phyloP scores from a whole-genome alignment of 371 early-diverging fungal genomes.

The Saksenaea oblongispora region DNA sequence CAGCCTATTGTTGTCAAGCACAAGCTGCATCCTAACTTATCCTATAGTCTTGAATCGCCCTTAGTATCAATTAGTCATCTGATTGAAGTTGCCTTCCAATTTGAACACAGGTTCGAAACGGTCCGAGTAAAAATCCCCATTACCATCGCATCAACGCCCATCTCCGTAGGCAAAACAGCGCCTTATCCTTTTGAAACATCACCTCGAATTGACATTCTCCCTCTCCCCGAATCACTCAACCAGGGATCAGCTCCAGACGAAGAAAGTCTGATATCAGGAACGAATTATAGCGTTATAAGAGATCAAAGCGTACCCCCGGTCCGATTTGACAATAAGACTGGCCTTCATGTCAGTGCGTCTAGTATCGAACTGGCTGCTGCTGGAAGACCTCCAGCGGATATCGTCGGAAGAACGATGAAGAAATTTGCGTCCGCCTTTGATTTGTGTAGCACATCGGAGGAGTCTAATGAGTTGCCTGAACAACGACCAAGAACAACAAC shows the following conservation, averaged over 20 bases:
- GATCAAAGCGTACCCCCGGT: constrained; percentile 15
- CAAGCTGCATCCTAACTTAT: constrained; percentile 16
- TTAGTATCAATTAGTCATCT: constrained; percentile 26
- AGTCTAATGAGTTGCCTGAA: not conserved
- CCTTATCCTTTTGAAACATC: constrained; percentile 19
- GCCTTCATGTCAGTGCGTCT: not conserved
- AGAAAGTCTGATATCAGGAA: constrained; percentile 14
- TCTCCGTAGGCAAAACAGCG: not conserved
- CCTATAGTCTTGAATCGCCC: constrained; percentile 20
- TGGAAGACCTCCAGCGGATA: not conserved
- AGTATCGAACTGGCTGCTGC: constrained; percentile 5
- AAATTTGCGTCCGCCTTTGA: constrained; percentile 25
- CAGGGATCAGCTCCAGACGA: constrained; percentile 10
- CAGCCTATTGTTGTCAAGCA: constrained; percentile 28
- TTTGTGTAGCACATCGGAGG: constrained; percentile 8
- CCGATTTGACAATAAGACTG: constrained; percentile 2
- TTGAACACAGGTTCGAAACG: constrained; percentile 26
- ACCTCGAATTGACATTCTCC: not conserved
- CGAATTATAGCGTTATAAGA: constrained; percentile 16
- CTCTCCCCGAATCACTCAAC: not conserved
- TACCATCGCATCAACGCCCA: constrained; percentile 27
- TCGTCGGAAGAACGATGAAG: constrained; percentile 12
- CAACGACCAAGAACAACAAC: constrained; percentile 20
- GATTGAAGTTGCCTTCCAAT: constrained; percentile 29
- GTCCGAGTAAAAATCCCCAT: constrained; percentile 30